A percentile compares a stretch with the other conserved stretches of the same genome.
Evolutionary conservation across 139 green algal species (phyloP).

Genomic region (Axilococcus clingmanii): DNA sequence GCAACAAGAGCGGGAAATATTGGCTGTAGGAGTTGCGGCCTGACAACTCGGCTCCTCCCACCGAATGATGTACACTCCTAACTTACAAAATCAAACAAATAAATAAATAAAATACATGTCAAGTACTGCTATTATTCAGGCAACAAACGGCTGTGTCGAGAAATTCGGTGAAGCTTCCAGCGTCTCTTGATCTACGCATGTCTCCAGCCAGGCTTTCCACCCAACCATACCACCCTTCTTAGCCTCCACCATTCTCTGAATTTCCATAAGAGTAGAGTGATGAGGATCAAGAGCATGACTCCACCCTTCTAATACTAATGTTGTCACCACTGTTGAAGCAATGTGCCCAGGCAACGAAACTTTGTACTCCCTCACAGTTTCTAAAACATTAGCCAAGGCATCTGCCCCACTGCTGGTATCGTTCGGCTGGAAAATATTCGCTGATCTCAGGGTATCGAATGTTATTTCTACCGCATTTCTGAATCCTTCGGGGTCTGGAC

Average conservation of each 20-base stretch:
- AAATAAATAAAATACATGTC: no score
- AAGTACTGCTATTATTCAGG: no score
- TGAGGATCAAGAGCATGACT: constrained; percentile 31
- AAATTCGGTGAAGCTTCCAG: no score
- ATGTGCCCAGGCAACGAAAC: constrained; percentile 77
- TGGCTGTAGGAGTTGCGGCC: no score
- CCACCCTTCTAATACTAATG: constrained; percentile 85
- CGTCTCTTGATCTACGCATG: no score
- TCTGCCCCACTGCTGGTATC: constrained; percentile 44
- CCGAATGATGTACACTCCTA: no score
- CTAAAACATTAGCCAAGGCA: constrained; percentile 58
- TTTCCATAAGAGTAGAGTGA: constrained; percentile 28
- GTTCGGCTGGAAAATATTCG: neutral
- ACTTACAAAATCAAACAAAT: no score
- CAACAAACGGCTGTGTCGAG: no score
- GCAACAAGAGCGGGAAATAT: no score
- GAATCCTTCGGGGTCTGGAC: constrained; percentile 60
- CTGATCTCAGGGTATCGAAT: constrained; percentile 35
- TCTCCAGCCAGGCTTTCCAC: no score
- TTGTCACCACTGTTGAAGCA: constrained; percentile 75
- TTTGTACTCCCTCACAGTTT: constrained; percentile 65
- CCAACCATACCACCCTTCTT: constrained; percentile 7
- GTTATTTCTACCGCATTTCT: constrained; percentile 30
- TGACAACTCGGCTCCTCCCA: no score
- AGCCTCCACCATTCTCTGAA: constrained; percentile 20